phyloP scores from a whole-genome alignment of 176 grass and related monocot genomes.

The Cenchrus americanus region DNA sequence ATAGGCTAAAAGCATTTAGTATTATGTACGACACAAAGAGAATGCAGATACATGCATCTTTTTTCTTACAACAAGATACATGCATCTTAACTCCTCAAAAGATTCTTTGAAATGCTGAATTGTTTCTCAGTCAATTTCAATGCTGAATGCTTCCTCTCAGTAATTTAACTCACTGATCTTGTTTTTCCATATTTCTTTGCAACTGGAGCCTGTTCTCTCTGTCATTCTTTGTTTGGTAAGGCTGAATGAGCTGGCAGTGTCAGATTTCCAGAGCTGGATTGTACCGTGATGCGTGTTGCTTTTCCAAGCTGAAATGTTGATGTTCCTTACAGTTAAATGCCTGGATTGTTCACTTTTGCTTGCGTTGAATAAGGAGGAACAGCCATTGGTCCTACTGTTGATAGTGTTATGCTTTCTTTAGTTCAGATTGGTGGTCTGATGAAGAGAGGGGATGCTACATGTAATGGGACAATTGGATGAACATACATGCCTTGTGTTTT shows the following conservation, averaged over 20 bases:
- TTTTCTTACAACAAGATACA: background rate
- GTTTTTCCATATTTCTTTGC: constrained; percentile 24
- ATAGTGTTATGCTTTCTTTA: constrained; percentile 22
- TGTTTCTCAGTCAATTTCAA: background rate
- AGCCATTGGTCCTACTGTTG: constrained; percentile 27
- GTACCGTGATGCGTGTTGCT: constrained; percentile 30
- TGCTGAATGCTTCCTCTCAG: background rate
- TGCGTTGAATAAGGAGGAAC: background rate
- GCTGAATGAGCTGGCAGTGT: constrained; percentile 40
- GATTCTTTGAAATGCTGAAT: background rate
- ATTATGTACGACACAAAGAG: background rate
- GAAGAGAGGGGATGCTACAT: constrained; percentile 10
- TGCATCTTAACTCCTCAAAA: background rate
- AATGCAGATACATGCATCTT: background rate
- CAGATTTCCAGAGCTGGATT: constrained; percentile 32
- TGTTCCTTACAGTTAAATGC: constrained; percentile 33
- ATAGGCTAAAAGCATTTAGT: background rate
- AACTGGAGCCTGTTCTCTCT: constrained; percentile 18
- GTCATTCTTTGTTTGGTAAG: constrained; percentile 14
- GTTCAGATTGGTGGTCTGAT: constrained; percentile 32
- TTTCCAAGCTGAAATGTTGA: constrained; percentile 2
- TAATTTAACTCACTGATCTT: constrained; percentile 37
- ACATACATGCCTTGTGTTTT: constrained; percentile 11
- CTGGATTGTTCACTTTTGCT: background rate
- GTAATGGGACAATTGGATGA: constrained; percentile 9